phyloP scores from a whole-genome alignment of 768 basidiomycete genomes.

The Tricholoma saponaceum region DNA sequence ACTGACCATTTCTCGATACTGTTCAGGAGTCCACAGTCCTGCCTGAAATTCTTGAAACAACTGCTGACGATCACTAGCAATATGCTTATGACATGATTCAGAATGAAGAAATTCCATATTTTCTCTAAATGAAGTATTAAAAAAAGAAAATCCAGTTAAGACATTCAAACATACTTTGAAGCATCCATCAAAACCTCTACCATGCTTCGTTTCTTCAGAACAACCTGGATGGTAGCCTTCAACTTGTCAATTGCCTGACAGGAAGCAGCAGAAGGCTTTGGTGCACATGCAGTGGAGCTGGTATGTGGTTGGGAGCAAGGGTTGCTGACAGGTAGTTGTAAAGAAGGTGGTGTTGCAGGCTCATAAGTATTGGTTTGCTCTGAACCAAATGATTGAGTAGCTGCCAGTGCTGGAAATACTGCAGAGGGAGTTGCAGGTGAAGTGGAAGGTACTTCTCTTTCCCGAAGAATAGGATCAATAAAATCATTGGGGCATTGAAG shows the following conservation, averaged over 20 bases:
- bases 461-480: neutral
- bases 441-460: neutral
- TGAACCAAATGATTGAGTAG: no score
- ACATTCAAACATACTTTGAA: conserved; percentile 2
- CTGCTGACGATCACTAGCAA: neutral
- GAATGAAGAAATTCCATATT: neutral
- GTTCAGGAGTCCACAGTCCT: neutral
- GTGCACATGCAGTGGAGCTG: no score
- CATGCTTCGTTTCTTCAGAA: no score
- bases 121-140: neutral
- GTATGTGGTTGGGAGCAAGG: no score
- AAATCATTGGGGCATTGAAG: neutral
- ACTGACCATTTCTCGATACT: no score
- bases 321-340: no score
- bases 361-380: no score
- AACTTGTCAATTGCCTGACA: neutral
- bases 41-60: neutral
- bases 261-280: neutral
- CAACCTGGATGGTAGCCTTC: neutral
- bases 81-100: neutral
- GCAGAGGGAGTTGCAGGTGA: no score
- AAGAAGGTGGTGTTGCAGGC: no score
- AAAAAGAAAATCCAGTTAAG: neutral
- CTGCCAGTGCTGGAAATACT: no score
- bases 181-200: no score